Conservation (phyloP, 1,284 basidiomycete genomes). For the Coniferiporia sulphurascens region DNA sequence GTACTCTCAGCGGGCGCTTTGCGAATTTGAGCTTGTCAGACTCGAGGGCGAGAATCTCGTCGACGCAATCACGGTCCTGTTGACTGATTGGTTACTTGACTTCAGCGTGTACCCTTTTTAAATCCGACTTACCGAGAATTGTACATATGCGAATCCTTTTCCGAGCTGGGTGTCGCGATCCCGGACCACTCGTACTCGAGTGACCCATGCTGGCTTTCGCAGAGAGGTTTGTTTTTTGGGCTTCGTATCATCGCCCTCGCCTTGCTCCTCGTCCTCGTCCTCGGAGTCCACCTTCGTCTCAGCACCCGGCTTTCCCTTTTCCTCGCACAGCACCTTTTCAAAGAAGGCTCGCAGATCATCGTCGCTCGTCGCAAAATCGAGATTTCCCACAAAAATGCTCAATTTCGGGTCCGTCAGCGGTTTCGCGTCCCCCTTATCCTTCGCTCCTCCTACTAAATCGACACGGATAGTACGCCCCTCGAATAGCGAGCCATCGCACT, state of each 20-base stretch:
- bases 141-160: slow-evolving; percentile 96
- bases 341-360: slow-evolving; percentile 88
- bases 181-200: slow-evolving; percentile 81
- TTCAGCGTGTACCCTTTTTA: neutral
- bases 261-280: slow-evolving; percentile 25
- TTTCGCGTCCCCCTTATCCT: slow-evolving; percentile 13
- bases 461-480: slow-evolving; percentile 73
- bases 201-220: slow-evolving; percentile 59
- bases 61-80: slow-evolving; percentile 84
- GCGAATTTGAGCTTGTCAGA: slow-evolving; percentile 77
- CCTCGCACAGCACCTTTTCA: slow-evolving; percentile 71
- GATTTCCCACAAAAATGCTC: slow-evolving; percentile 87
- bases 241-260: slow-evolving; percentile 24
- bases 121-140: slow-evolving; percentile 62
- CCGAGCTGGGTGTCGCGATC: slow-evolving; percentile 93
- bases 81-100: slow-evolving; percentile 9
- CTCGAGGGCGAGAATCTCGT: slow-evolving; percentile 81
- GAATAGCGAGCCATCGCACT: slow-evolving; percentile 71
- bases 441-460: slow-evolving; percentile 50
- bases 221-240: slow-evolving; percentile 15
- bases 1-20: slow-evolving; percentile 83
- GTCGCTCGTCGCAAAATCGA: slow-evolving; percentile 91
- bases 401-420: slow-evolving; percentile 64
- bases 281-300: slow-evolving; percentile 26
- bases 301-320: slow-evolving; percentile 53